A percentile compares a stretch with the other conserved stretches of the same genome.
Evolutionary conservation across 768 basidiomycete species (phyloP).

Genomic region (Ramaria sp.): DNA sequence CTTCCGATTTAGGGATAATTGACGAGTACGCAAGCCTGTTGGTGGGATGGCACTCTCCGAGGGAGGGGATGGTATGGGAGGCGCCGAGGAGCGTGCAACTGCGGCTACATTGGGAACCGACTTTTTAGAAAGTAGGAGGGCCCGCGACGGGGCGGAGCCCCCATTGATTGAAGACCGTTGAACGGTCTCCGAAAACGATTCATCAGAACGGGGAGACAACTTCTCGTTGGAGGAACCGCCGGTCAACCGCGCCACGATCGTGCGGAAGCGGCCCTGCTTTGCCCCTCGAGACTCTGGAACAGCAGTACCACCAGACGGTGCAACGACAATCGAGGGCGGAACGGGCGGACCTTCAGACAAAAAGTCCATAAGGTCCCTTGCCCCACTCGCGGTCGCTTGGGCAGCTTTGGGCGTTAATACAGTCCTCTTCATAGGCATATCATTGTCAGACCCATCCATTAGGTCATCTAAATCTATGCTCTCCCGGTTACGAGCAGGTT

Average conservation of each 20-base stretch:
- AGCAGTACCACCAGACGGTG: slow-evolving; percentile 17
- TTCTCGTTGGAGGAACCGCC: slow-evolving; percentile 4
- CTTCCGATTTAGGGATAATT: slow-evolving; percentile 20
- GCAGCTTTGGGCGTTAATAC: slow-evolving; percentile 15
- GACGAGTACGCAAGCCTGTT: slow-evolving; percentile 16
- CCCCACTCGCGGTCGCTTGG: slow-evolving; percentile 29
- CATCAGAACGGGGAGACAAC: background rate
- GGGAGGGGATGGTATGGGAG: background rate
- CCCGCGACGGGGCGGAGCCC: background rate
- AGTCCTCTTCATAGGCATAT: slow-evolving; percentile 23
- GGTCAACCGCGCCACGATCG: slow-evolving; percentile 3
- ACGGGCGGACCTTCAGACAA: slow-evolving; percentile 42
- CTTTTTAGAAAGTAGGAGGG: background rate
- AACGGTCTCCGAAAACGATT: background rate
- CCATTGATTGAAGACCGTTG: background rate
- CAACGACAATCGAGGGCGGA: slow-evolving; percentile 11
- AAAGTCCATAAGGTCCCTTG: slow-evolving; percentile 48
- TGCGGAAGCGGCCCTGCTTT: slow-evolving; percentile 3
- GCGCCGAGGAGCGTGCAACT: background rate
- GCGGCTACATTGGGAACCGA: slow-evolving; percentile 4
- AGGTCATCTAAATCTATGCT: slow-evolving; percentile 68
- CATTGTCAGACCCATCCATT: slow-evolving; percentile 61
- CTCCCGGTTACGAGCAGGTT: slow-evolving; percentile 46
- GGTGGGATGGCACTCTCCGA: background rate
- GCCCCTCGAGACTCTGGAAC: background rate